Conservation (phyloP, 345 rosid species). For the Turritis glabra region DNA sequence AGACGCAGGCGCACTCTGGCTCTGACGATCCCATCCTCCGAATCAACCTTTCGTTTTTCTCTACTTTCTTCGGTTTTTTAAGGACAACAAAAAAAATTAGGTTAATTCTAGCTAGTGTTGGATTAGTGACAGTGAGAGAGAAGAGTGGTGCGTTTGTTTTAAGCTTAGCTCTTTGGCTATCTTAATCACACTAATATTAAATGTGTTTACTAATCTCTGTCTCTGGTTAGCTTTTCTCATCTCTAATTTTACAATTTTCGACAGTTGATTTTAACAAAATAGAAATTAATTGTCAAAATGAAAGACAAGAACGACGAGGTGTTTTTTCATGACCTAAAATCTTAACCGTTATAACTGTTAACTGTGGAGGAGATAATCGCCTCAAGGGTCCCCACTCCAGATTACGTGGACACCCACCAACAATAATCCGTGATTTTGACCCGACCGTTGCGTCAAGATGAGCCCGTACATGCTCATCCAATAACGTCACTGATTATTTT, state of each 20-base stretch:
- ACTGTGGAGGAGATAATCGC: background rate
- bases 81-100: slow-evolving; percentile 15
- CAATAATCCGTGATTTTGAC: slow-evolving; percentile 40
- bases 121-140: slow-evolving; percentile 27
- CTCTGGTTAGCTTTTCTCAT: background rate
- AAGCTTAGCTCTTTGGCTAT: slow-evolving; percentile 38
- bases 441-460: slow-evolving; percentile 32
- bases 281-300: background rate
- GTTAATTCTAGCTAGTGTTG: slow-evolving; percentile 16
- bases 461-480: slow-evolving; percentile 11
- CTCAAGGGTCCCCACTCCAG: slow-evolving; percentile 13
- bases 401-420: slow-evolving; percentile 28
- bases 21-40: slow-evolving; percentile 36
- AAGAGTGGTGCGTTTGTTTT: slow-evolving; percentile 38
- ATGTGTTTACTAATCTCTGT: slow-evolving; percentile 7
- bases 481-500: background rate
- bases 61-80: background rate
- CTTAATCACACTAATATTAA: slow-evolving; percentile 19
- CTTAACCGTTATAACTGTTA: slow-evolving; percentile 38
- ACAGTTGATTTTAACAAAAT: background rate
- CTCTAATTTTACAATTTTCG: background rate
- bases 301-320: slow-evolving; percentile 3
- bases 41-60: background rate
- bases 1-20: slow-evolving; percentile 99
- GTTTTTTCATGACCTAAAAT: background rate